Evolutionary conservation across 2,329 filamentous ascomycete species (phyloP), one percentile per base, ranked within the genome.

Genomic region (Fusarium foetens): DNA sequence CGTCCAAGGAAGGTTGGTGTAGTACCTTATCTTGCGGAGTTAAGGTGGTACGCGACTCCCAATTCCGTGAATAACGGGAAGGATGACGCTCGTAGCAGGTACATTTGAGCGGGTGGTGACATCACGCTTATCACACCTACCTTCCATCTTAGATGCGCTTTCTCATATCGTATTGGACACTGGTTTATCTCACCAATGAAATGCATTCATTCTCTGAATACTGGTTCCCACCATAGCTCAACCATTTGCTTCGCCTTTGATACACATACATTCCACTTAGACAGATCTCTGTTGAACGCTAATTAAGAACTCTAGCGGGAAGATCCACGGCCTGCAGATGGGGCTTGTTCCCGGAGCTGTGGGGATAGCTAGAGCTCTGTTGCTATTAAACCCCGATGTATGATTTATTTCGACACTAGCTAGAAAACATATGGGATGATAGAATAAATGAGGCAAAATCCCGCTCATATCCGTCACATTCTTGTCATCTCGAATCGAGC

Each of bases 41-140:
- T 70, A 70, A 66, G 66, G 43, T 67, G 42, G 29, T 62, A 58
- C 46, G 42, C 45, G 48, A 70, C 51, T 51, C 48, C 54, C 61
- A 49, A 62, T 63, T 45, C 65, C 58, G 23, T 43, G 25, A 54
- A 45, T 27, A 38, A 65, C 25, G 21, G 36, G 31, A 41, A 45
- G 48, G 51, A 68, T 68, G 66, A 68, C 65, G 63, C 33, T 51
- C 42, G 42, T 41, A 49, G 42, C 48, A 69, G 46, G 45, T 35
- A 29, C 33, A 42, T 39, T 45, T 27, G 41, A 36, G 27, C 35
- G 49, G 61, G 29, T 46, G 52, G 57, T 72, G 70, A 72, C 65
- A 72, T 72, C 65, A 72, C 70, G 43, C 55, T 67, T 58, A 53
- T 45, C 63, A 64, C 38, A 52, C 45, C n/a, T 33, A 39, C 43